Base-by-base conservation (phyloP, 768 basidiomycete species). In the Macrolepiota albuminosa region DNA sequence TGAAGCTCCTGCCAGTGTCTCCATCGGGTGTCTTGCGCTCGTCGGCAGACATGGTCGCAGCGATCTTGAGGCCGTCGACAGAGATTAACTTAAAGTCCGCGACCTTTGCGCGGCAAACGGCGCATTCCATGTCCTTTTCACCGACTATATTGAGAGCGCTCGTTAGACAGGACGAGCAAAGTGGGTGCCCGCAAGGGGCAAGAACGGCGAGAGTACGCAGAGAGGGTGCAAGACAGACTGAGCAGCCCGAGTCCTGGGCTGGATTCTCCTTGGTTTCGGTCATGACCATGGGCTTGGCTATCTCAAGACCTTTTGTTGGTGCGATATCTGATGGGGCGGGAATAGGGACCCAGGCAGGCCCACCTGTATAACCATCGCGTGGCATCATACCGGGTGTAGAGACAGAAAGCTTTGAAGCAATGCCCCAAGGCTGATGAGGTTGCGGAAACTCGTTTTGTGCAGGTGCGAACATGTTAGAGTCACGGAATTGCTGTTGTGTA, bases 111-210 rank as follows among this genome's bases (percentile, higher is more conserved):
- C 86, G 86, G 73, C 91, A 94, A 34, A 91, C 87, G 18, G 89
- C 87, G 62, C 92, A 94, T 60, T 86, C 83, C 83, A 93, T 90
- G 59, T 89, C 88, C 69, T 93, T 93, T 72, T 94, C 91, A 7
- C 91, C 91, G 18, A 93, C 92, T 54, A 93, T 93, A 64, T 94
- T 94, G 54, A 94, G 77, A 8, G 90, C 89, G 54, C 90, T 91
- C 1, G 92, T 94, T 57, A 94, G 78, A 68, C 92, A 94, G 10
- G 81, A 80, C 3, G 90, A 88, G 69, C 92, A 94, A 1, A 93
- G 76, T 1, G 87, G 80, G 69, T 94, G 92, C 6, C 74, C 69
- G 71, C 92, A 94, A 0, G 92, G 91, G 26, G 82, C 79, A 21
- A 94, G 80, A 61, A 89, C 77, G 1, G 87, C 91, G 40, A 91